These are phyloP conservation scores for Parascedosporium putredinis DNA, from an alignment of 2,329 filamentous ascomycete species.

Conservation along the genomic window DNA sequence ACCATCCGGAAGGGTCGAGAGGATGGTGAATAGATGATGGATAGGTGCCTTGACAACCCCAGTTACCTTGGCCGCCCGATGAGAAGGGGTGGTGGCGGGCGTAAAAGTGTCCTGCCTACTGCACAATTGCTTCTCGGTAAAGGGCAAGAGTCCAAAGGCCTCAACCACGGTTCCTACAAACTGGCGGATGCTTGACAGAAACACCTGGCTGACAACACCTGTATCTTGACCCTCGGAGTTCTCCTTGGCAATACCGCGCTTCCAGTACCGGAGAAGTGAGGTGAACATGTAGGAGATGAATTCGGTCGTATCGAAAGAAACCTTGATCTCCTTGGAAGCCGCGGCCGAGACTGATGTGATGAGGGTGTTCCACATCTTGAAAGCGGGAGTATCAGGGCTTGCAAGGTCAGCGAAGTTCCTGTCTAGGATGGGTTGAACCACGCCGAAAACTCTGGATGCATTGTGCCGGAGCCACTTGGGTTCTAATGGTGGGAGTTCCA, in stretches of 20 bases:
- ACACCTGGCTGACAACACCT: constrained; percentile 33
- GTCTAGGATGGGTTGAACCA: constrained; percentile 50
- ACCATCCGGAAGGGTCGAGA: constrained; percentile 40
- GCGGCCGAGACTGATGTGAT: constrained; percentile 55
- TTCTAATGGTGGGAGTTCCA: constrained; percentile 78
- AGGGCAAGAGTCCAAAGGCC: constrained; percentile 47
- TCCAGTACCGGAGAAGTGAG: constrained; percentile 9
- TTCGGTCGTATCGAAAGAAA: constrained; percentile 70
- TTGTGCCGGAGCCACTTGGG: constrained; percentile 78
- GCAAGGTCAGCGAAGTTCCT: constrained; percentile 52
- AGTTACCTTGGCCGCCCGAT: constrained; percentile 41
- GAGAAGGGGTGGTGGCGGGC: constrained; percentile 55
- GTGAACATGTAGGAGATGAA: constrained; percentile 40
- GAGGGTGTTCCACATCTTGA: constrained; percentile 50
- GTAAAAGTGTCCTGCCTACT: constrained; percentile 40
- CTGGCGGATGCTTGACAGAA: constrained; percentile 42
- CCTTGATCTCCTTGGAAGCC: constrained; percentile 78
- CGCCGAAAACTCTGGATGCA: constrained; percentile 50
- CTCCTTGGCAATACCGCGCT: constrained; percentile 21
- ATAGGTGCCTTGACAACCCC: constrained; percentile 48
- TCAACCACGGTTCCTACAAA: constrained; percentile 38
- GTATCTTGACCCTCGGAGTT: constrained; percentile 38
- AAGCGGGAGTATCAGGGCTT: constrained; percentile 41
- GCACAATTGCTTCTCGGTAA: constrained; percentile 39
- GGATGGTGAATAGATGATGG: constrained; percentile 53